These are phyloP conservation scores for Debaryomyces fabryi DNA, from an alignment of 1,139 yeast genomes.

Conservation along the genomic window DNA sequence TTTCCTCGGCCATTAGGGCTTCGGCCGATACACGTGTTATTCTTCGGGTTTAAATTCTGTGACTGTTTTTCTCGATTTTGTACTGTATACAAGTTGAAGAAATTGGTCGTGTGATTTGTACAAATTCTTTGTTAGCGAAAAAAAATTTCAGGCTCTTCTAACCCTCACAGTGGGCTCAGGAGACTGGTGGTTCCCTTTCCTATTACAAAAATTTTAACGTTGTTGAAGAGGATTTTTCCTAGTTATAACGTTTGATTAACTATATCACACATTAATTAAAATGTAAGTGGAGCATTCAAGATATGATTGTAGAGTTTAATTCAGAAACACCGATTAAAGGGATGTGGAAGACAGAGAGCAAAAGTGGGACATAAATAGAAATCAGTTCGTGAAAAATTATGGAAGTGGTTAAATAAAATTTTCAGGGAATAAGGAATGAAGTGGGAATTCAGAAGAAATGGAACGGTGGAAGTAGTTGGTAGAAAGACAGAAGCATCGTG, in stretches of 20 bases:
- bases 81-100: neutral
- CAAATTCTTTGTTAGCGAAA: slow-evolving; percentile 3
- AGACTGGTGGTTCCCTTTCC: slow-evolving; percentile 6
- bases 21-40: slow-evolving; percentile 11
- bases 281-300: slow-evolving; percentile 9
- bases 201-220: slow-evolving; percentile 8
- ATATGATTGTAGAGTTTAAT: neutral
- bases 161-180: slow-evolving; percentile 1
- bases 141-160: slow-evolving; percentile 8
- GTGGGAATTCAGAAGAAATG: neutral
- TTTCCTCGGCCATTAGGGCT: slow-evolving; percentile 1
- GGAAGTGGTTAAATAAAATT: neutral
- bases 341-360: neutral
- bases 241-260: slow-evolving; percentile 6
- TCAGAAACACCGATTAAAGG: neutral
- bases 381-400: neutral
- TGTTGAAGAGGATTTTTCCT: slow-evolving; percentile 7
- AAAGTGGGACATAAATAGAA: slow-evolving; percentile 1
- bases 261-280: slow-evolving; percentile 9
- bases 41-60: slow-evolving; percentile 17
- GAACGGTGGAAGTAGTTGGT: neutral
- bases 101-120: slow-evolving; percentile 5
- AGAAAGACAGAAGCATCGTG: neutral
- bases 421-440: neutral
- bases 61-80: neutral